Conservation (phyloP, 495 filamentous ascomycete genomes). For the Lepidopterella palustris region DNA sequence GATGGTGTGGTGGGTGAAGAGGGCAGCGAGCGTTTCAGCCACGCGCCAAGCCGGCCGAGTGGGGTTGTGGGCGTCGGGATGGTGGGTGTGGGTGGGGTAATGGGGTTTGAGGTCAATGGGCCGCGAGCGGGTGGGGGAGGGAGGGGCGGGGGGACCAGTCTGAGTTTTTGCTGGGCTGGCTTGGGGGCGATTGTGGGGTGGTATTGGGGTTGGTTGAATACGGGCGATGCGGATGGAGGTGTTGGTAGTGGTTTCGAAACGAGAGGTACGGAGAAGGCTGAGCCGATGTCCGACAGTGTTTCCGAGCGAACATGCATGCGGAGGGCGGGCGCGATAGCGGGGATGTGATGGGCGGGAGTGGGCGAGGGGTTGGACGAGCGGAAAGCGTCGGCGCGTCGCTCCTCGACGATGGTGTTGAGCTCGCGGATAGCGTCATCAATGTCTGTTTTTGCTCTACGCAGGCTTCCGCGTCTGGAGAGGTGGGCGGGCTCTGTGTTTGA, state of each 20-base stretch:
- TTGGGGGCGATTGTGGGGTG: conserved; percentile 2
- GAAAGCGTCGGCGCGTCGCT: conserved; percentile 27
- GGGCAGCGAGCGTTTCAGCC: conserved; percentile 26
- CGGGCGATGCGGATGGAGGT: conserved; percentile 7
- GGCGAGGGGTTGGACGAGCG: conserved; percentile 17
- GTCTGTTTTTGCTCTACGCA: conserved; percentile 23
- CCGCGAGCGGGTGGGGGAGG: background rate
- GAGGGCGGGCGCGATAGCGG: conserved; percentile 29
- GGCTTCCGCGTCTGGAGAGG: conserved; percentile 13
- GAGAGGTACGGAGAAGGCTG: conserved; percentile 28
- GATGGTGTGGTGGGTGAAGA: conserved; percentile 12
- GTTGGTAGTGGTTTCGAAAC: conserved; percentile 22
- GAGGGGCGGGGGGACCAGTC: conserved; percentile 4
- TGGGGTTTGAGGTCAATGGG: conserved; percentile 24
- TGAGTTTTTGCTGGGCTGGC: conserved; percentile 8
- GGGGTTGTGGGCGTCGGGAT: conserved; percentile 22
- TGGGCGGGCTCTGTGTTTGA: conserved; percentile 8
- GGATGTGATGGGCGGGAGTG: conserved; percentile 29
- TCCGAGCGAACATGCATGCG: conserved; percentile 28
- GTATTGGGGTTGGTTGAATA: background rate
- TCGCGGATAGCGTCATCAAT: conserved; percentile 33
- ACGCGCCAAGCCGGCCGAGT: conserved; percentile 21
- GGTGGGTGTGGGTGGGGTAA: conserved; percentile 23
- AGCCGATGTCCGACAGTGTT: conserved; percentile 33
- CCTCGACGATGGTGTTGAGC: conserved; percentile 35